A percentile compares a stretch with the other conserved stretches of the same genome.
Conservation (phyloP, 73 alveolate genomes). For the Paramecium sonneborni region DNA sequence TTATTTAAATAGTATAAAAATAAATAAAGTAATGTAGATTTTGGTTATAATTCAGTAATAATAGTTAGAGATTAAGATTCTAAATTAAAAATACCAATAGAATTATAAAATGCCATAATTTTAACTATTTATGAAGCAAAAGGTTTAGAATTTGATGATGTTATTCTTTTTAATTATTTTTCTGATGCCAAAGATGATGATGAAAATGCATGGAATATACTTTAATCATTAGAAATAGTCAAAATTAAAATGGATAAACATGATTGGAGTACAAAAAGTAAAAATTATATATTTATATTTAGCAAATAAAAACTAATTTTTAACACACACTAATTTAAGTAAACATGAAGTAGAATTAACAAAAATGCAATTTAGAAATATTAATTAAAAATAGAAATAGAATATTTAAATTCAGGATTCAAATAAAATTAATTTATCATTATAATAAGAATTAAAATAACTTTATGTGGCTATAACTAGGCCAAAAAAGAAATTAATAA, state of each 20-base stretch:
- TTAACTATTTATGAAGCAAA: constrained; percentile 89
- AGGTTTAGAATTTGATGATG: constrained; percentile 95
- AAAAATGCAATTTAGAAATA: neutral
- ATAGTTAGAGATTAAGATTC: constrained; percentile 82
- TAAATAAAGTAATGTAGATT: constrained; percentile 42
- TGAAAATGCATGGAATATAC: constrained; percentile 21
- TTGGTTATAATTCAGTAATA: constrained; percentile 85
- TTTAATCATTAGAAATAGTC: neutral
- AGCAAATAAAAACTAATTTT: neutral
- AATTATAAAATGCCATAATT: constrained; percentile 79
- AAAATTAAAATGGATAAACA: neutral
- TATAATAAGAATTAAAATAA: constrained; percentile 85
- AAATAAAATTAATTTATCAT: neutral
- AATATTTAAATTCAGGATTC: neutral
- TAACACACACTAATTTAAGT: neutral
- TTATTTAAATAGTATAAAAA: neutral
- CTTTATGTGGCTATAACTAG: constrained; percentile 90
- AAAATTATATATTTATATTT: neutral
- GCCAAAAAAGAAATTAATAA: constrained; percentile 83
- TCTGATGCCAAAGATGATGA: constrained; percentile 33
- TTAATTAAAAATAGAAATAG: neutral
- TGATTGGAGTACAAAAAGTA: neutral
- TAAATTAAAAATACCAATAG: constrained; percentile 73
- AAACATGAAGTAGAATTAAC: neutral
- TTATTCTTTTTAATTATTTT: constrained; percentile 74